Evolutionary conservation across 2,329 filamentous ascomycete species (phyloP).

Genomic region (Ascosphaera aggregata): DNA sequence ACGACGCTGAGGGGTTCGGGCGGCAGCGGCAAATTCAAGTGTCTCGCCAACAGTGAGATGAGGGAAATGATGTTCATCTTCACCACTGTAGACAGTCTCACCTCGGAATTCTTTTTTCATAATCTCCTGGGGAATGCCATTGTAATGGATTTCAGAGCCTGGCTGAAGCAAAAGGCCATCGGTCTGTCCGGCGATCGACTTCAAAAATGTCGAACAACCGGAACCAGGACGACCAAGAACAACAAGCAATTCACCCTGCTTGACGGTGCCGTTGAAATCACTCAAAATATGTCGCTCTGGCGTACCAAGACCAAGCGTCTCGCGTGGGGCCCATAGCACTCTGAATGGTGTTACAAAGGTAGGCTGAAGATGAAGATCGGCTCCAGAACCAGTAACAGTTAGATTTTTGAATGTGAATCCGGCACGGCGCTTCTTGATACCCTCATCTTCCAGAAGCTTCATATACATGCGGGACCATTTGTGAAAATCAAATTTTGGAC

Average conservation of each 20-base stretch:
- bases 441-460: conserved; percentile 29
- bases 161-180: conserved; percentile 53
- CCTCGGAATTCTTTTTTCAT: conserved; percentile 40
- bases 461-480: conserved; percentile 29
- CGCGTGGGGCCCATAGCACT: conserved; percentile 32
- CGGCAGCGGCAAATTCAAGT: conserved; percentile 30
- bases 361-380: conserved; percentile 43
- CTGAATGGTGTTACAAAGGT: conserved; percentile 37
- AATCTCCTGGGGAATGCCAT: conserved; percentile 37
- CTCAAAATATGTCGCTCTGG: conserved; percentile 32
- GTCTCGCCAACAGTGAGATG: conserved; percentile 34
- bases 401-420: conserved; percentile 43
- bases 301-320: conserved; percentile 25
- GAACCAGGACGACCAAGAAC: conserved; percentile 19
- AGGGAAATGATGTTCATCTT: conserved; percentile 28
- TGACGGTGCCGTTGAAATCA: conserved; percentile 29
- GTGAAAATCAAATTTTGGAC: conserved; percentile 28
- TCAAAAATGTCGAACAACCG: conserved; percentile 58
- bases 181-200: conserved; percentile 60
- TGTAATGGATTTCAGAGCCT: conserved; percentile 56
- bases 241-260: conserved; percentile 23
- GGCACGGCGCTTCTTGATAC: conserved; percentile 28
- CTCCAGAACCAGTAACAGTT: conserved; percentile 41
- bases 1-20: conserved; percentile 23
- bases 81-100: conserved; percentile 18